Base-by-base conservation (phyloP, 2,329 filamentous ascomycete genomes). In the Onygenales sp. region DNA sequence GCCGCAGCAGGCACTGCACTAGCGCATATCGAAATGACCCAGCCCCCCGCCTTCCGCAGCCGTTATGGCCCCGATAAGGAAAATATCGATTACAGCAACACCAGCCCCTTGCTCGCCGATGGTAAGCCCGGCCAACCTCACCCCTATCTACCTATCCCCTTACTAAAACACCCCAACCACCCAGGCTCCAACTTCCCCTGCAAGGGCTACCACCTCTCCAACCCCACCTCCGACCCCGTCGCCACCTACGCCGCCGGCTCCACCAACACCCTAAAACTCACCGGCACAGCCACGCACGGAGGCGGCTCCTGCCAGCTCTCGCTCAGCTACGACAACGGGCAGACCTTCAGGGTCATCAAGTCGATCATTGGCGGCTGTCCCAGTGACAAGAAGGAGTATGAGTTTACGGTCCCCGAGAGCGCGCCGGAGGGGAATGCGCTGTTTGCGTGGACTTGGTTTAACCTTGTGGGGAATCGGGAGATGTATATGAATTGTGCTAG, bases 401-500 rank as follows among this genome's bases (percentile, higher is more conserved):
- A 77, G 59, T 91, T 91, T 68, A 80, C 74, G 34, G 70, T 91
- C 34, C 87, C 87, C 7, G 67, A 17, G n/a, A 17, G 17, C 17
- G 17, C 17, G 2, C 17, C 17, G 1, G 17, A 2, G 17, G 17
- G 17, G 1, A 17, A 17, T 36, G 85, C 82, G 54, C 67, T 91
- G 44, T 79, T 91, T 49, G 82, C 83, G 39, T 92, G 88, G 88
- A 83, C 82, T 31, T 88, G 85, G 85, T 85, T 87, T 72, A 89
- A 89, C 74, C 74, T 86, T 42, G 87, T 49, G 11, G 47, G 47
- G 6, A 49, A 49, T 21, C 36, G 47, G 6, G 47, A 49, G 34
- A 49, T 49, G 87, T 93, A 93, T 78, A 89, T 89, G 85, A 88
- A 89, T 71, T 93, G 88, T 64, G 87, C 87, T 6, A 76, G 80